These are phyloP conservation scores for Penicillium palitans DNA, from an alignment of 2,329 filamentous ascomycete species.

Conservation along the genomic window DNA sequence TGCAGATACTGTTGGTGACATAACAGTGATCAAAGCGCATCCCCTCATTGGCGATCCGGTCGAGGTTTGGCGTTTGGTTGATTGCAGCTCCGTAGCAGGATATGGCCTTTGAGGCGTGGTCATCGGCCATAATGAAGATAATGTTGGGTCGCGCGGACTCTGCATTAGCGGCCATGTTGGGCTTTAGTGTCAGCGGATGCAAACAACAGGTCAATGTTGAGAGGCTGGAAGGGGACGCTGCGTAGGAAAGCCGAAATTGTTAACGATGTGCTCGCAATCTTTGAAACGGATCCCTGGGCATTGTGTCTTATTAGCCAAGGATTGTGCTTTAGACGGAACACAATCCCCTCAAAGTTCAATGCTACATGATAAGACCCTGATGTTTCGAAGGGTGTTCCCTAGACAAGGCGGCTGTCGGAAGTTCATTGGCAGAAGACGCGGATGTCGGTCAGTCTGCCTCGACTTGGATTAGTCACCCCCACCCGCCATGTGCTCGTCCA, in stretches of 20 bases:
- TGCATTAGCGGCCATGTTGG: neutral
- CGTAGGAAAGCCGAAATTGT: neutral
- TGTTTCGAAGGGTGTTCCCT: neutral
- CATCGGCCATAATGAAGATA: constrained; percentile 58
- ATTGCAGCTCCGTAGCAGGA: constrained; percentile 53
- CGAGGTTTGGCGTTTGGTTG: constrained; percentile 54
- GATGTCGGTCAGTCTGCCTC: neutral
- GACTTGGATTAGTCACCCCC: neutral
- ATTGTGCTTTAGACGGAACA: neutral
- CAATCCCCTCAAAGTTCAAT: neutral
- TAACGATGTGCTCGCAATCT: neutral
- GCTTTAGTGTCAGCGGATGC: neutral
- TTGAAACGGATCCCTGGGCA: neutral
- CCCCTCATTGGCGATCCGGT: constrained; percentile 52
- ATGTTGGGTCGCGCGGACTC: constrained; percentile 31
- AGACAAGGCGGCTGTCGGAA: neutral
- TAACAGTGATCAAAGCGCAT: constrained; percentile 57
- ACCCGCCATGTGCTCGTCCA: neutral
- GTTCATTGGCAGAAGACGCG: neutral
- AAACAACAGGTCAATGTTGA: neutral
- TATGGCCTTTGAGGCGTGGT: constrained; percentile 55
- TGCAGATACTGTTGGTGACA: constrained; percentile 57
- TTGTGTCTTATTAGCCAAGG: neutral
- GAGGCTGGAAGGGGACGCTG: neutral
- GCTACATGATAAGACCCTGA: neutral